Evolutionary conservation across 1,139 yeast species (phyloP).

Genomic region (Barnettozyma hawaiiensis): DNA sequence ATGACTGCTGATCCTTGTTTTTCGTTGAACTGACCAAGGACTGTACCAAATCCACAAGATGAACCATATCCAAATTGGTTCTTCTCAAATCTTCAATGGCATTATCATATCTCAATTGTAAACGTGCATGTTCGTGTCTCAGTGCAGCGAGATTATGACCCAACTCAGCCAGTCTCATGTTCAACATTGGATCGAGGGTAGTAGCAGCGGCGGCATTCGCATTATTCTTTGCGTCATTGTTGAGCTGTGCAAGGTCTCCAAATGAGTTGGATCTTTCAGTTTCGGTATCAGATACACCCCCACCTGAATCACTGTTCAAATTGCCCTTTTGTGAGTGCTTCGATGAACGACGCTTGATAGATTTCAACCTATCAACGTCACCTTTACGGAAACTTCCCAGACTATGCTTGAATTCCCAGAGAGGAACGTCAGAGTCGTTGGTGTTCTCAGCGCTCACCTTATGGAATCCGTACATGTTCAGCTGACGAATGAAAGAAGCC

Average conservation of each 20-base stretch:
- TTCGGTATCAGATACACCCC: slow-evolving; percentile 21
- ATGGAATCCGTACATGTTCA: slow-evolving; percentile 73
- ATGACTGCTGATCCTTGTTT: slow-evolving; percentile 2
- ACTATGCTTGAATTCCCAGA: slow-evolving; percentile 72
- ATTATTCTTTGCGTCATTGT: slow-evolving; percentile 5
- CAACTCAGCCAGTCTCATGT: slow-evolving; percentile 38
- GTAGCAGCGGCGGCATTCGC: slow-evolving; percentile 7
- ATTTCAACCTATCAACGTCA: slow-evolving; percentile 50
- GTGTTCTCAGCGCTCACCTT: slow-evolving; percentile 46
- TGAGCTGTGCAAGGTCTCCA: slow-evolving; percentile 6
- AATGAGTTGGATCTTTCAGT: slow-evolving; percentile 21
- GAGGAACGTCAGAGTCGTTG: slow-evolving; percentile 25
- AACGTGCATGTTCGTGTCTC: slow-evolving; percentile 35
- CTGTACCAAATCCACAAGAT: slow-evolving; percentile 43
- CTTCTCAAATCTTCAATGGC: slow-evolving; percentile 41
- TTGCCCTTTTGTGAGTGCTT: slow-evolving; percentile 36
- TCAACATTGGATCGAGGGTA: slow-evolving; percentile 23
- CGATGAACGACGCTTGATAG: slow-evolving; percentile 60
- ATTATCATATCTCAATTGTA: slow-evolving; percentile 41
- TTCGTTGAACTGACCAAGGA: slow-evolving; percentile 22
- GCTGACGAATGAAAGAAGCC: slow-evolving; percentile 72
- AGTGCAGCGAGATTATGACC: slow-evolving; percentile 34
- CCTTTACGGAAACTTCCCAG: slow-evolving; percentile 62
- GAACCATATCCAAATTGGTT: slow-evolving; percentile 46
- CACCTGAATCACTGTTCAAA: slow-evolving; percentile 1